Evolutionary conservation across 495 filamentous ascomycete genomes (phyloP), one percentile per base, ranked within the genome.

Genomic region (Wilcoxina mikolae): DNA sequence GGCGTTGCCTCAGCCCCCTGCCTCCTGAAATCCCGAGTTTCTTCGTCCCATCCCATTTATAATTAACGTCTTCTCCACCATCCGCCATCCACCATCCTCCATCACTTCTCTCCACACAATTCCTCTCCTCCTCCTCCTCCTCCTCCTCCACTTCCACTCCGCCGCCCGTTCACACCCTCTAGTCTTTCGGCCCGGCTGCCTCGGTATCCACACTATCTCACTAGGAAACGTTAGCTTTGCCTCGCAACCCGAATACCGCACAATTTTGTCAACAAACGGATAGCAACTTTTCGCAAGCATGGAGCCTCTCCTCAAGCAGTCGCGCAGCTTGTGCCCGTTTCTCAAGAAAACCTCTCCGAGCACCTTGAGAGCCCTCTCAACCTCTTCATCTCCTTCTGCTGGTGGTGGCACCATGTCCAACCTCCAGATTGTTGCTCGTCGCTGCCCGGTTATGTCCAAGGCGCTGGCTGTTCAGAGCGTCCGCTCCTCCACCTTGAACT

Each of bases 391-490:
- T 72, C 73, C 68, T 69, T 77, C 75, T 47, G 87, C 81, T 44
- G 81, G 80, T 25, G 83, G 87, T 58, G 86, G 89, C 58, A 85
- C 83, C 68, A 95, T 96, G 80, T 94, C 88, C 61, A 96, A 95
- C 71, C 78, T 98, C 59, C 93, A 95, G 75, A 79, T 91, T 50
- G 77, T 94, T 58, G 91, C 88, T 59, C 83, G 86, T 64, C 87
- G 91, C 62, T 98, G 91, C 79, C 91, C 91, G 54, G 80, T 98
- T 67, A 98, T 98, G 91, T 89, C 87, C 68, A 95, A 95, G 74
- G 91, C 91, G 41, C 76, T 98, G 61, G 85, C 86, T 43, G 80
- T 94, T 18, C 90, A 95, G 74, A 83, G 83, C 63, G 79, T 81
- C 56, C 76, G 78, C 49, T 67, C 73, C 60, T 65, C 67, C 29